Base-by-base conservation (phyloP, 805 yeast species). In the Zygoascus biomembranicola region DNA sequence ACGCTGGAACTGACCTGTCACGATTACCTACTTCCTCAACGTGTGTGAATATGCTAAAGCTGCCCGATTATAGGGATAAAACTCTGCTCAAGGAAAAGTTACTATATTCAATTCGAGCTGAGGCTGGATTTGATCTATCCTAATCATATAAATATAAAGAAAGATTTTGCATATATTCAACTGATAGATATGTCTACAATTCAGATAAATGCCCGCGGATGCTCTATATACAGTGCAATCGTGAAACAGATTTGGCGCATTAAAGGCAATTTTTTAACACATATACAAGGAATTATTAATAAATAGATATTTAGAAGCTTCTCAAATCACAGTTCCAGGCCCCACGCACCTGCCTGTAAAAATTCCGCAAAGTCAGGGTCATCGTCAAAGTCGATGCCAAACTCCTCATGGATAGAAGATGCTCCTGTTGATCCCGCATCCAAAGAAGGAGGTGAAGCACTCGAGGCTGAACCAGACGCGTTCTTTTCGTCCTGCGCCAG, bases 21-120 rank as follows among this genome's bases (percentile, higher is more conserved):
- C 71, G 95, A 32, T 71, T 94, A 42, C 99, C 99, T 0, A 88
- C 97, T 0, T 86, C 98, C 0, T 82, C 97, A 0, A 94, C 99
- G 0, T 94, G 99, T 73, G 87, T 90, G 32, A 94, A 94, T 64
- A 69, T 94, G 54, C 72, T 94, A 56, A 90, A 85, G 63, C 68
- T 94, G 28, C 99, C 99, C 0, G 85, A 90, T 64, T 94, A 94
- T 66, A 70, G 73, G 58, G 72, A 85, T 59, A 85, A 82, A 61
- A 67, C 73, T 43, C 26, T 77, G 1, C 69, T 94, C 44, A 75
- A 75, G 53, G 69, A 76, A 44, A 90, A 90, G 66, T 68, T 92
- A 51, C 64, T 89, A 23, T 88, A 85, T 66, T 81, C 96, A 0
- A 90, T 94, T 49, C 80, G 81, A 53, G 76, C 90, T 0, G 89